phyloP scores from a whole-genome alignment of 805 yeast species.

The Yarrowia hollandica region DNA sequence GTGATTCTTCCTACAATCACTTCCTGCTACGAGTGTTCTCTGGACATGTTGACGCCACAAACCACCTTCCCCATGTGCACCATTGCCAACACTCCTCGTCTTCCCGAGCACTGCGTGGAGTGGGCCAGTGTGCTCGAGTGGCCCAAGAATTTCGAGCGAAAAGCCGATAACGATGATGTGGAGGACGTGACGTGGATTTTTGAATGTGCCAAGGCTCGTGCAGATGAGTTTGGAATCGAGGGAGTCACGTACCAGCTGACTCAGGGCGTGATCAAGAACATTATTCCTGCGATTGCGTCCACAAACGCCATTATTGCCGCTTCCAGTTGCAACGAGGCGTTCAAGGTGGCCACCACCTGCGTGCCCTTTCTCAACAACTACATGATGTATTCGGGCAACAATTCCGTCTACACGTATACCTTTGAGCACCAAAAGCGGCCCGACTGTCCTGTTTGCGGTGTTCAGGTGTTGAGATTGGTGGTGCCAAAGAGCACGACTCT shows the following conservation, averaged over 20 bases:
- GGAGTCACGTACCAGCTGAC: conserved; percentile 74
- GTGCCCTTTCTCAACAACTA: conserved; percentile 70
- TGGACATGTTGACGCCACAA: conserved; percentile 61
- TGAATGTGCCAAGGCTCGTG: conserved; percentile 57
- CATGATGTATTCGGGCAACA: conserved; percentile 84
- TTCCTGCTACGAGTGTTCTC: conserved; percentile 91
- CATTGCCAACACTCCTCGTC: conserved; percentile 88
- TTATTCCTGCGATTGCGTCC: conserved; percentile 91
- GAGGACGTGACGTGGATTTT: conserved; percentile 67
- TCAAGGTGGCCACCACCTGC: conserved; percentile 71
- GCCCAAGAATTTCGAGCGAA: conserved; percentile 49
- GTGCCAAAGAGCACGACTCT: conserved; percentile 39
- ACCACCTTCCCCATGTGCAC: conserved; percentile 87
- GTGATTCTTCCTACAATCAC: conserved; percentile 81
- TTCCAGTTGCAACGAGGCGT: conserved; percentile 80
- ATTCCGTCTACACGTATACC: conserved; percentile 71
- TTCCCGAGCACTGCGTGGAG: conserved; percentile 92
- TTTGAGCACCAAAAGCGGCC: conserved; percentile 61
- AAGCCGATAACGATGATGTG: conserved; percentile 52
- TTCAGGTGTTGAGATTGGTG: conserved; percentile 34
- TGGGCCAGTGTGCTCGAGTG: conserved; percentile 81
- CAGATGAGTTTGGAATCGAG: conserved; percentile 58
- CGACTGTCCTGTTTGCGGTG: conserved; percentile 79
- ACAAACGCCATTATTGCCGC: conserved; percentile 93
- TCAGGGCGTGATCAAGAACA: conserved; percentile 85